Evolutionary conservation across 495 filamentous ascomycete species (phyloP), one percentile per base, ranked within the genome.

Genomic region (Penicillium waksmanii): DNA sequence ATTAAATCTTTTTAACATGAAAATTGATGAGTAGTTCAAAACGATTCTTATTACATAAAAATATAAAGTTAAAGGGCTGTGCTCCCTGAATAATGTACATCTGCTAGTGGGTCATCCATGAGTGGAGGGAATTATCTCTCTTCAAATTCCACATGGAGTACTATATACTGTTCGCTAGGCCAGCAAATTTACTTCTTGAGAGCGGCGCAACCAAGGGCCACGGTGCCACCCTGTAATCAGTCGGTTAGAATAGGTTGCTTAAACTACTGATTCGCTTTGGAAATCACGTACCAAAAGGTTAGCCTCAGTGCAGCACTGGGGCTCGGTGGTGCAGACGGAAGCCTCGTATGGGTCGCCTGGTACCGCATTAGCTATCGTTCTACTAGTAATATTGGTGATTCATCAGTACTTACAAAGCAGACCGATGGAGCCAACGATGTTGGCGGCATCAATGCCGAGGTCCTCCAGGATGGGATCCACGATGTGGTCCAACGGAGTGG

Each of bases 401-500:
- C 15, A 44, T 4, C 0, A 0, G 2, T 7, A 63, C 74, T 25
- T 72, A 75, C 71, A 77, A 4, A 65, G 47, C 43, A 77, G 64
- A 58, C 74, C 73, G 50, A 77, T 36, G 15, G 71, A 74, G 43
- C 73, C 72, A 44, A 97, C 85, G 53, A 97, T 78, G 11, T 92
- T 84, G 5, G 93, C 91, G 3, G 90, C 91, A 71, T 94, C 87
- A 49, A 97, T 86, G 1, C 89, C 90, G 52, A 85, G 87, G 63
- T 87, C 86, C 67, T 87, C 86, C 48, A 98, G 70, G 61, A 93
- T 89, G 3, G 85, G 83, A 57, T 95, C 96, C 47, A 97, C 89
- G 21, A 62, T 49, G 49, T 57, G 57, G 57, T 77, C 74, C 18
- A 74, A 58, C 33, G 74, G 71, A 47, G 74, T 77, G 34, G 67